Evolutionary conservation across 805 yeast genomes (phyloP).

Genomic region (Alloascoidea hylecoeti): DNA sequence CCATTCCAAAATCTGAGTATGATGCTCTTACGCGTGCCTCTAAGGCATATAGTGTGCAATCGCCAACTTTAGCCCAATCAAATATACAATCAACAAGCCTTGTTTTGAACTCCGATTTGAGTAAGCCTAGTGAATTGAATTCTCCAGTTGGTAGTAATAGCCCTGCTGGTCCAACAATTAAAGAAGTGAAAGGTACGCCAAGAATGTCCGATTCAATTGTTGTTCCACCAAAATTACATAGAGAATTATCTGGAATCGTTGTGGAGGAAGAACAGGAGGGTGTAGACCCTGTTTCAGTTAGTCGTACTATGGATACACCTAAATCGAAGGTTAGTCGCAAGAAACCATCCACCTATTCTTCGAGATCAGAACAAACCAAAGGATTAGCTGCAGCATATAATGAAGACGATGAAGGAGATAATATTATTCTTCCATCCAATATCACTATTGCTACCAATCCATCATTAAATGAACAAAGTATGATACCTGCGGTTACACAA

Average conservation of each 20-base stretch:
- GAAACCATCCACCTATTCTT: background rate
- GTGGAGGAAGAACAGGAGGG: background rate
- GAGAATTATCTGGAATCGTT: background rate
- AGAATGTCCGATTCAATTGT: background rate
- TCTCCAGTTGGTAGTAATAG: background rate
- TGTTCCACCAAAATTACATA: background rate
- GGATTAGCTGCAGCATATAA: background rate
- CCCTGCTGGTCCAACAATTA: background rate
- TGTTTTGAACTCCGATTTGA: background rate
- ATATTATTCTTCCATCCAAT: background rate
- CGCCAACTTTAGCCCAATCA: background rate
- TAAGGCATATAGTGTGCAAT: background rate
- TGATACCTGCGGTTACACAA: slow-evolving; percentile 80
- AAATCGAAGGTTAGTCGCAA: background rate
- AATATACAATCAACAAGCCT: background rate
- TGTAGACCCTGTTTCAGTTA: background rate
- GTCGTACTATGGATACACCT: background rate
- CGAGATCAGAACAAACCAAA: background rate
- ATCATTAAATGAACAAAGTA: slow-evolving; percentile 38
- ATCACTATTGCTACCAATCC: background rate
- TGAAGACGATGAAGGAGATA: too few relatives aligned
- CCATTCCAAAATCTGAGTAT: background rate
- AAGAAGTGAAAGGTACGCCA: slow-evolving; percentile 1
- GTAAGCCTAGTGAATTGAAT: background rate
- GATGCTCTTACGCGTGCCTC: background rate